Evolutionary conservation across 2,329 filamentous ascomycete species (phyloP), one percentile per base, ranked within the genome.

Genomic region (Colletotrichum tofieldiae): DNA sequence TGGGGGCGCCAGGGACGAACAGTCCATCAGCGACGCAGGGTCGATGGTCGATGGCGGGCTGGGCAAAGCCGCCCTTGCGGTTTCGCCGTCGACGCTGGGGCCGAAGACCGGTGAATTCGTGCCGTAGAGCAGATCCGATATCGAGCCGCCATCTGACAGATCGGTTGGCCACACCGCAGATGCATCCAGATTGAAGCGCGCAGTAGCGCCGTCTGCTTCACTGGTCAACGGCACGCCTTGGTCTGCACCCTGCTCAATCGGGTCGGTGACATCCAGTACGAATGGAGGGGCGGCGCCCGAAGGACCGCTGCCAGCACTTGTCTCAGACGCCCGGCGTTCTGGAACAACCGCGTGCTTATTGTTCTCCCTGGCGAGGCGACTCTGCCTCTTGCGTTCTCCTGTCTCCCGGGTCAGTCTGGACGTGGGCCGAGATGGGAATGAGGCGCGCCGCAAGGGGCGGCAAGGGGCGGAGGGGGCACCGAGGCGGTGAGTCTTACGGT

Each of bases 401-500:
- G 26, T 67, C 5, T 49, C 58, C 32, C 45, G 55, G 16, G 43
- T 67, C 55, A 73, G 67, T 11, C 59, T 52, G 49, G 45, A 32
- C 23, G 35, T 29, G 35, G 39, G n/a, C 49, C 55, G 47, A 60
- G 56, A 54, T 39, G 35, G 43, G 43, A 37, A 56, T 41, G 35
- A n/a, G 32, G 14, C 26, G 45, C 16, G 20, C 55, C 58, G 35
- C 20, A 47, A 54, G 35, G 35, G 35, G 35, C 35, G 8, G 9
- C 35, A 37, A 37, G 54, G 61, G 39, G 41, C 49, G 37, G 20
- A n/a, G 8, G 8, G 20, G 52, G n/a, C 62, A 12, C 29, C 29
- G 49, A 59, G n/a, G 56, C 51, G 58, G 62, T 69, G 49, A 55
- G 16, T 71, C 77, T 76, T 75, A 87, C 86, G 81, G 67, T 89